Conservation (phyloP, 2,329 filamentous ascomycete species). For the Paraphaeosphaeria sporulosa region DNA sequence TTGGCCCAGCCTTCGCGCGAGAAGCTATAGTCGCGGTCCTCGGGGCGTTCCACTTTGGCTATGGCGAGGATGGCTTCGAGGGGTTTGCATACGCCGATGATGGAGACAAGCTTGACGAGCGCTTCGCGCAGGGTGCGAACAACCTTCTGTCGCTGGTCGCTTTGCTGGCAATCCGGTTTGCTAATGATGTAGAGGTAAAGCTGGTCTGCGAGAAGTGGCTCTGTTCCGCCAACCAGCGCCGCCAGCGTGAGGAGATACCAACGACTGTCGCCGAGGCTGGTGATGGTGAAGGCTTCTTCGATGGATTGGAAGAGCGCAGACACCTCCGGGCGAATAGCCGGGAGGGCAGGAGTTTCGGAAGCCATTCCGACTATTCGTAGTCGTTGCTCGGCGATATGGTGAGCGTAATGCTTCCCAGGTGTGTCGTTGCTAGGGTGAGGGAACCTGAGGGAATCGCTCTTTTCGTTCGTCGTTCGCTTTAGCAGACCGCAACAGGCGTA, state of each 20-base stretch:
- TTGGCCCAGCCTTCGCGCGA: constrained; percentile 62
- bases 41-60: constrained; percentile 56
- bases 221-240: constrained; percentile 55
- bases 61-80: constrained; percentile 65
- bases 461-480: background rate
- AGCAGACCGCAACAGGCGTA: background rate
- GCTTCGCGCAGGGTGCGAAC: constrained; percentile 63
- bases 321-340: constrained; percentile 9
- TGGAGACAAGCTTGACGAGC: constrained; percentile 62
- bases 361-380: background rate
- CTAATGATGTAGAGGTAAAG: constrained; percentile 64
- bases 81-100: constrained; percentile 68
- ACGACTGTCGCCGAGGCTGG: constrained; percentile 33
- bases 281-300: constrained; percentile 13
- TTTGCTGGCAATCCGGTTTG: constrained; percentile 53
- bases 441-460: background rate
- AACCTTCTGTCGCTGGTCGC: constrained; percentile 53
- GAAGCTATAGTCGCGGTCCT: constrained; percentile 63
- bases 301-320: constrained; percentile 14
- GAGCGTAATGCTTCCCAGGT: background rate
- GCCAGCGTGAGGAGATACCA: constrained; percentile 54
- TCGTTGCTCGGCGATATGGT: background rate
- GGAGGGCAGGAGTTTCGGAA: background rate
- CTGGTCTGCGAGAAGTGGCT: constrained; percentile 59
- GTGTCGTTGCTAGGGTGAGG: background rate